Conservation (phyloP, 345 rosid genomes). For the Citrus sp. region DNA sequence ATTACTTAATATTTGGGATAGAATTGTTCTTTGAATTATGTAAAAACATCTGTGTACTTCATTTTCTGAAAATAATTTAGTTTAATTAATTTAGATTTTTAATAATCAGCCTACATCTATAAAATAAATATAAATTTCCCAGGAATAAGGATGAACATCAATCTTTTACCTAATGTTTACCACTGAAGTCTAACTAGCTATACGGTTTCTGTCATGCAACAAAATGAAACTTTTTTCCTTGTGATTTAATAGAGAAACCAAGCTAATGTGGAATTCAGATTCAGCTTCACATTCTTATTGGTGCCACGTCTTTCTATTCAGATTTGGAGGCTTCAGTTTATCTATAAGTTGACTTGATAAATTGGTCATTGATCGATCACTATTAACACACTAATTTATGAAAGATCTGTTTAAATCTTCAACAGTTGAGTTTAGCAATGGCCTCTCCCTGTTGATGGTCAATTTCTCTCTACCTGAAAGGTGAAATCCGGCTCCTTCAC, state of each 20-base stretch:
- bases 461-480: too few species aligned
- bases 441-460: not conserved
- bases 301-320: not conserved
- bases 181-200: not conserved
- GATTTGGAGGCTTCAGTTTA: not conserved
- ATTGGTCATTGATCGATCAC: not conserved
- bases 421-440: not conserved
- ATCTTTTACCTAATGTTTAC: not conserved
- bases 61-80: too few species aligned
- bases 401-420: not conserved
- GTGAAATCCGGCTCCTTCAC: too few species aligned
- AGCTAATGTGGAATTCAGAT: not conserved
- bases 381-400: not conserved
- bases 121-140: too few species aligned
- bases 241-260: not conserved
- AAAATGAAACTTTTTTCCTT: not conserved
- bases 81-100: too few species aligned
- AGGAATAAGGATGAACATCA: too few species aligned
- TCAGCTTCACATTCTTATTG: conserved; percentile 12
- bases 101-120: too few species aligned
- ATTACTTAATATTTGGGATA: too few species aligned
- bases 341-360: not conserved
- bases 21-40: too few species aligned
- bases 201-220: too few species aligned
- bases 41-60: too few species aligned